Evolutionary conservation across 2,329 filamentous ascomycete genomes (phyloP).

Genomic region (Boeremia exigua): DNA sequence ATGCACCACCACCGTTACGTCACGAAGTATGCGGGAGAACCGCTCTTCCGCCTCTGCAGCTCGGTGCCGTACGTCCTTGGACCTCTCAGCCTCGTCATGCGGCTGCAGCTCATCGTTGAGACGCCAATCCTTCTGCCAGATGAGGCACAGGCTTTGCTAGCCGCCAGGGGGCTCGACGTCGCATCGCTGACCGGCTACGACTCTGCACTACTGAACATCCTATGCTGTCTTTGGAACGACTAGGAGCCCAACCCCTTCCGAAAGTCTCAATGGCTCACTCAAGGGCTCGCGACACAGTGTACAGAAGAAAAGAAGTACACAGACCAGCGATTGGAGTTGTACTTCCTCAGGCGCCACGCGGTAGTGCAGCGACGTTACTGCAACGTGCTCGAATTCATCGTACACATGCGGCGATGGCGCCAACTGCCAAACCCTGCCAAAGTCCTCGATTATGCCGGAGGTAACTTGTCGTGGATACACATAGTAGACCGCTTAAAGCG

Average conservation of each 20-base stretch:
- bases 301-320: background rate
- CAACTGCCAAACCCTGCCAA: constrained; percentile 6
- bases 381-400: constrained; percentile 14
- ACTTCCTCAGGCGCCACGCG: constrained; percentile 4
- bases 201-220: constrained; percentile 1
- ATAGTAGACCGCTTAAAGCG: background rate
- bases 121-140: background rate
- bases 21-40: constrained; percentile 5
- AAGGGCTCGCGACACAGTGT: background rate
- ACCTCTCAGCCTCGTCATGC: background rate
- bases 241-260: constrained; percentile 3
- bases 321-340: constrained; percentile 5
- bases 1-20: background rate
- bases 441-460: constrained; percentile 1
- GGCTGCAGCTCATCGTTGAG: constrained; percentile 10
- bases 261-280: background rate
- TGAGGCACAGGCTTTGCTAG: background rate
- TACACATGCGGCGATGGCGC: constrained; percentile 12
- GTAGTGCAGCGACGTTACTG: constrained; percentile 4
- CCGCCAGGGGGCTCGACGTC: background rate
- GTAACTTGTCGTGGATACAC: background rate
- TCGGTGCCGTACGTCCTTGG: constrained; percentile 11
- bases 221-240: constrained; percentile 11
- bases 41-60: constrained; percentile 4
- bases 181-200: constrained; percentile 1